Base-by-base conservation (phyloP, 148 eudicot species). In the Vaccinium macrocarpon region DNA sequence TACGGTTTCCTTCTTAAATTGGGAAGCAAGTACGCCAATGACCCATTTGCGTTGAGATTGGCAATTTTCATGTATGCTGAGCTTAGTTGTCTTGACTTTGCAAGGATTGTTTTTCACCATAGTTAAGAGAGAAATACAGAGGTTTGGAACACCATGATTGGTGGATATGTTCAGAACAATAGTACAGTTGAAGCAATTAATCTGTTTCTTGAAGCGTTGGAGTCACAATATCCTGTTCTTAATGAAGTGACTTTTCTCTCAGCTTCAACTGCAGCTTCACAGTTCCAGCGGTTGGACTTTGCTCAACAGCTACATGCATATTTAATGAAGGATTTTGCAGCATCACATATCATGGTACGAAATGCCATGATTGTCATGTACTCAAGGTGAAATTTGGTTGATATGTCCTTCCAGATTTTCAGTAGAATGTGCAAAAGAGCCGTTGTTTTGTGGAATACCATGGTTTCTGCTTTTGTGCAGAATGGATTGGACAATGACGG, bases 111-210 rank as follows among this genome's bases (percentile, higher is more conserved):
- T n/a, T 94, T 96, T 77, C 92, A 93, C 66, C 84, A 73, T 51
- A 85, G 97, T 86, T 86, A 85, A 86, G 90, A 89, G 50, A 96
- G 89, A 90, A 96, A 93, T 90, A 90, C 91, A 19, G 96, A 95
- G 91, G 90, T 95, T 84, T 96, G 97, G 99, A 96, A 96, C 86
- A 91, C 97, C 72, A 95, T 96, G 98, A 92, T 96, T 78, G 91
- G 93, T 80, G 98, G 95, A 49, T 96, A 94, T 86, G 81, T 93
- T 88, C 92, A 93, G 83, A 93, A 91, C 23, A 85, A 86, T 72
- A 82, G 87, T 83, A 93, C 90, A n/a, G 55, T 86, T 76, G 91
- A 92, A 81, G 99, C 98, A n/a, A 88, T 96, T 76, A 74, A 88
- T 61, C 90, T 96, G 27, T 94, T 96, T 84, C 48, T 86, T 25